A percentile compares a stretch with the other conserved stretches of the same genome.
Evolutionary conservation across 352 stramenopile genomes (phyloP).

Genomic region (Pythium aphanidermatum): DNA sequence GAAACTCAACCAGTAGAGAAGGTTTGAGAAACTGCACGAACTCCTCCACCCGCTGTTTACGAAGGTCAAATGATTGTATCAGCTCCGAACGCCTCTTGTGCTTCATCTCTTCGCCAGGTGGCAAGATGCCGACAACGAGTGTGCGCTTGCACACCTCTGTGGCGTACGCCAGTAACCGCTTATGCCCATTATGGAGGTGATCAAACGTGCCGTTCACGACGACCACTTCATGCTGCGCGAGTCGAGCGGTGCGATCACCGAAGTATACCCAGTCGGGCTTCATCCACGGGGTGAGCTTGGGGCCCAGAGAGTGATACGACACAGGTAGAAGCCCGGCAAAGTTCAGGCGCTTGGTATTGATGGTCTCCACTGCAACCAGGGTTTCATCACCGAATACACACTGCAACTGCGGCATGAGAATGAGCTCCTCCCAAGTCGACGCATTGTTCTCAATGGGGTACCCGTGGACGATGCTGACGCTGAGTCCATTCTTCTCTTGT

Average conservation of each 20-base stretch:
- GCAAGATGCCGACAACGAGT: constrained; percentile 78
- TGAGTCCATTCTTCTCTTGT: constrained; percentile 46
- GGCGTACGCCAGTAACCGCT: constrained; percentile 82
- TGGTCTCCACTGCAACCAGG: constrained; percentile 17
- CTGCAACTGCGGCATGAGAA: constrained; percentile 58
- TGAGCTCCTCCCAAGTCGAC: constrained; percentile 51
- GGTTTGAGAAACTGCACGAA: constrained; percentile 72
- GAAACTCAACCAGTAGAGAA: constrained; percentile 51
- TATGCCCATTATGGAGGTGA: constrained; percentile 89
- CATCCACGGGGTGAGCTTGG: constrained; percentile 42
- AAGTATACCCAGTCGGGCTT: constrained; percentile 60
- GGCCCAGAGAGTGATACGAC: constrained; percentile 57
- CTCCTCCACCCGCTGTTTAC: constrained; percentile 45
- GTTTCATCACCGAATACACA: constrained; percentile 60
- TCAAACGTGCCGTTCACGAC: constrained; percentile 88
- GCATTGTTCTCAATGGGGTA: constrained; percentile 1
- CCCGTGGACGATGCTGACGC: constrained; percentile 20
- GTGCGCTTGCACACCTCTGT: constrained; percentile 37
- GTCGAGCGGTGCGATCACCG: constrained; percentile 32
- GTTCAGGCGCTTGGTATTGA: constrained; percentile 58
- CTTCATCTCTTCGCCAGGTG: constrained; percentile 74
- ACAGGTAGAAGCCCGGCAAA: constrained; percentile 46
- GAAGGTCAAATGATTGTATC: constrained; percentile 51
- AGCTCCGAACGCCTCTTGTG: constrained; percentile 68
- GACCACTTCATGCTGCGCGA: constrained; percentile 50